Evolutionary conservation across 371 early-diverging fungal species (phyloP).

Genomic region (Rozella allomycis): DNA sequence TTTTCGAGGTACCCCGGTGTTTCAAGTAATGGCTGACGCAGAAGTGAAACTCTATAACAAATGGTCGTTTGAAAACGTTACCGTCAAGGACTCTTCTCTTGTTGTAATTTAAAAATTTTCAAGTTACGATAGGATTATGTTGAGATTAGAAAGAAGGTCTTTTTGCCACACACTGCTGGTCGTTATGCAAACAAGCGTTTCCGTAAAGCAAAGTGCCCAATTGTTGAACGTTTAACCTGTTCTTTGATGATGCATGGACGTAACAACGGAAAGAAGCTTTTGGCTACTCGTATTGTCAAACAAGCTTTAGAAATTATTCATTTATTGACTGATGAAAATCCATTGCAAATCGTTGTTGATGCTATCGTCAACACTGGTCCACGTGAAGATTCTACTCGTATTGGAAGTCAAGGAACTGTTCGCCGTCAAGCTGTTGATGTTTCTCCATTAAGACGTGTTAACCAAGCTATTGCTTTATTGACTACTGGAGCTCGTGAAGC

Average conservation of each 20-base stretch:
- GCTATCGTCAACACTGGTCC: conserved; percentile 99
- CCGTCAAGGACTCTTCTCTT: conserved; percentile 84
- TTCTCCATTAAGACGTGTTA: conserved; percentile 95
- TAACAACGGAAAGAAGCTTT: conserved; percentile 99
- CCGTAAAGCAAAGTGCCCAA: conserved; percentile 96
- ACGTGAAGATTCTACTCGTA: conserved; percentile 99
- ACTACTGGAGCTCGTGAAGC: conserved; percentile 83
- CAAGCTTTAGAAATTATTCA: conserved; percentile 99
- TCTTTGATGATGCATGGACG: conserved; percentile 99
- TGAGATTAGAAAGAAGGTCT: conserved; percentile 63
- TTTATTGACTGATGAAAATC: conserved; percentile 96
- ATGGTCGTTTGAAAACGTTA: conserved; percentile 86
- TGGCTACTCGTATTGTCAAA: conserved; percentile 96
- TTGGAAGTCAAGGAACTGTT: conserved; percentile 98
- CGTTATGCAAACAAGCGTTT: conserved; percentile 93
- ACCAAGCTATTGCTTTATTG: conserved; percentile 88
- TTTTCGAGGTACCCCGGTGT: too few species aligned
- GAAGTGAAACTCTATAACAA: conserved; percentile 67
- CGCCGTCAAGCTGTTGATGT: conserved; percentile 99
- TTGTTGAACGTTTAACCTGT: conserved; percentile 98
- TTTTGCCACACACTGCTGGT: conserved; percentile 95
- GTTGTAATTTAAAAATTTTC: conserved; percentile 6
- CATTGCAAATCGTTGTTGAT: conserved; percentile 96
- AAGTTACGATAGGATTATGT: conserved; percentile 50
- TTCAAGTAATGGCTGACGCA: too few species aligned